Evolutionary conservation across 2,329 filamentous ascomycete genomes (phyloP), one percentile per base, ranked within the genome.

Genomic region (Paracamarosporium sp.): DNA sequence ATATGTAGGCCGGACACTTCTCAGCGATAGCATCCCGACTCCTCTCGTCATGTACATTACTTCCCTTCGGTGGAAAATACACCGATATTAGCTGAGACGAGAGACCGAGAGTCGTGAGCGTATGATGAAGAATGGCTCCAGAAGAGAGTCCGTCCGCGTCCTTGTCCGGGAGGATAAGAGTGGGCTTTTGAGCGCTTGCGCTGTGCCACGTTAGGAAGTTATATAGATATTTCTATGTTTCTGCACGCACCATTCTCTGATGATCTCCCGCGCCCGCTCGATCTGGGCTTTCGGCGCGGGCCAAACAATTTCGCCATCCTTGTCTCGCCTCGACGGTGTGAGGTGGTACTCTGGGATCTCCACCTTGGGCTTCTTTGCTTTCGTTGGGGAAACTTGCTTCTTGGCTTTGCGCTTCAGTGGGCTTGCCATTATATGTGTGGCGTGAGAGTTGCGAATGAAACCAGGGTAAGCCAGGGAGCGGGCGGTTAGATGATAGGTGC

Each of bases 81-180:
- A 84, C 81, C 3, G 82, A 78, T 54, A 90, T 86, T 1, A 83
- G 73, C 6, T 79, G 72, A 7, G 79, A 62, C 9, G 82, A 71
- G 0, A 90, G 79, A 1, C 88, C 88, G 0, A 90, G 82, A 1
- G 85, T 74, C 1, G 83, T 72, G 3, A 90, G 77, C 0, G 87
- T 89, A 53, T 83, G 84, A 54, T 85, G 79, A 1, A 90, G 70
- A 28, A 90, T 90, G 1, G 84, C 83, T 0, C 88, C 88, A 2
- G 88, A 85, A 2, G 84, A 84, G 3, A 91, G 77, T 0, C 88
- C 88, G 70, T 90, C 88, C 2, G 87, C 87, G 63, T 90, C 88
- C 66, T 90, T 90, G 68, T 90, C 88, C 0, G 88, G 88, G 0
- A 90, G 80, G 13, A 91, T 86, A 17, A 90, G 72, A 1, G 83